Evolutionary conservation across 495 filamentous ascomycete genomes (phyloP), one percentile per base, ranked within the genome.

Genomic region (Bacidia gigantensis): DNA sequence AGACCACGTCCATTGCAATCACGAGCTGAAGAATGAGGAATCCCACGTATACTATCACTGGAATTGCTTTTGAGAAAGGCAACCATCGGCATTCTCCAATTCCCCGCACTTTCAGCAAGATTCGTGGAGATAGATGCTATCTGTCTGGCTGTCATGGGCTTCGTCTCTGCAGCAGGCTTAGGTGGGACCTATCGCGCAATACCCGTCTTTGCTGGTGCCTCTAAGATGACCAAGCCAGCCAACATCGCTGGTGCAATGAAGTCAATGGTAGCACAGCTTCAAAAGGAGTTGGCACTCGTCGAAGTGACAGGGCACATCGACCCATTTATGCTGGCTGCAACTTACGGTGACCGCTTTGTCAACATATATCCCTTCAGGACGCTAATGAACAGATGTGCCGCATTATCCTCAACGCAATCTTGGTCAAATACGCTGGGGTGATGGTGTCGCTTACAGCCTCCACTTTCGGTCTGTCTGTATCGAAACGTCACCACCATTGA

Each of bases 321-420:
- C 52, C 64, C 65, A 2, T 57, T 65, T 32, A 50, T 45, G 9
- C 35, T 70, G 5, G 64, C 65, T 2, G 44, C 65, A 0, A 63
- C 66, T 40, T 65, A 63, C 43, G 58, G 50, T 2, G 56, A 64
- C 9, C 32, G 56, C 0, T 67, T 72, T 32, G 61, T 67, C 38
- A 54, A 59, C 1, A 65, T 69, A 22, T 65, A 68, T 49, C 68
- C 67, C 1, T 70, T 69, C 41, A 57, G 2, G 67, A 70, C 40
- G 67, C 64, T 2, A 72, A 72, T 46, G 67, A 68, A 2, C 53
- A 65, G 25, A 57, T 58, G 35, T 68, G 62, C 45, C 64, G 67
- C 26, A 42, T 70, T 22, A 62, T 70, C 3, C 45, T 69, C 0
- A 72, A 66, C 53, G 54, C 56, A 0, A 49, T n/a, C n/a, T n/a